Conservation (phyloP, 2,329 filamentous ascomycete genomes). For the Penicillium hesseltinei region DNA sequence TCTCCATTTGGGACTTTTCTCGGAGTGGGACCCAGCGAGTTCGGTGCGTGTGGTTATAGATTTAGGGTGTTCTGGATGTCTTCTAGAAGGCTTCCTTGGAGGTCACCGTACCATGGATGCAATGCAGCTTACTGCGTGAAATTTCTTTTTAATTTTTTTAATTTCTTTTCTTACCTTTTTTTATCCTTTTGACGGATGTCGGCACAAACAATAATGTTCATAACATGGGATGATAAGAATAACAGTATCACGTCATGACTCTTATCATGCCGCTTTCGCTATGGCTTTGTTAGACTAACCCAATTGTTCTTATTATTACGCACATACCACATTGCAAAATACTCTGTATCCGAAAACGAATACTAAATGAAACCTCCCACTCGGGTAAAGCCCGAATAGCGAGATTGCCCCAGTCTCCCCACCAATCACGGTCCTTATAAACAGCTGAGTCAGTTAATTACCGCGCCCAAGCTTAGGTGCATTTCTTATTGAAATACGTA, state of each 20-base stretch:
- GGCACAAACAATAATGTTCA: conserved; percentile 3
- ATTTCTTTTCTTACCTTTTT: not conserved
- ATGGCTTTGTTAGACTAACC: conserved; percentile 9
- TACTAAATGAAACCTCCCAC: conserved; percentile 16
- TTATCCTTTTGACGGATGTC: conserved; percentile 8
- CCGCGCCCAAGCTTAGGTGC: not conserved
- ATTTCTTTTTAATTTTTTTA: not conserved
- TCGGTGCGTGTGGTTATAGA: conserved; percentile 18
- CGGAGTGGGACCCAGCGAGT: conserved; percentile 12
- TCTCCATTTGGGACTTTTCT: not conserved
- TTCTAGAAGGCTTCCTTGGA: conserved; percentile 34
- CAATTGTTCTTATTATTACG: not conserved
- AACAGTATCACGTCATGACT: conserved; percentile 23
- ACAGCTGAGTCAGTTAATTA: conserved; percentile 15
- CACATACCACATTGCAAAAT: conserved; percentile 2
- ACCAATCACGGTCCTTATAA: conserved; percentile 13
- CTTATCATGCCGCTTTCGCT: conserved; percentile 25
- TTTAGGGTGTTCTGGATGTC: conserved; percentile 31
- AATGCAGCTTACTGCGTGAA: conserved; percentile 15
- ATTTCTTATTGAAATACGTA: not conserved
- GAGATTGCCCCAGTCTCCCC: not conserved
- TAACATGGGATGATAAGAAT: conserved; percentile 5
- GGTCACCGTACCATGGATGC: conserved; percentile 17
- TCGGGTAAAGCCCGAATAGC: conserved; percentile 10
- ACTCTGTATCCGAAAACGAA: conserved; percentile 4